Percentiles rank a stretch among this genome's conserved stretches.
phyloP scores from a whole-genome alignment of 148 eudicot genomes.

The Drosera capensis region DNA sequence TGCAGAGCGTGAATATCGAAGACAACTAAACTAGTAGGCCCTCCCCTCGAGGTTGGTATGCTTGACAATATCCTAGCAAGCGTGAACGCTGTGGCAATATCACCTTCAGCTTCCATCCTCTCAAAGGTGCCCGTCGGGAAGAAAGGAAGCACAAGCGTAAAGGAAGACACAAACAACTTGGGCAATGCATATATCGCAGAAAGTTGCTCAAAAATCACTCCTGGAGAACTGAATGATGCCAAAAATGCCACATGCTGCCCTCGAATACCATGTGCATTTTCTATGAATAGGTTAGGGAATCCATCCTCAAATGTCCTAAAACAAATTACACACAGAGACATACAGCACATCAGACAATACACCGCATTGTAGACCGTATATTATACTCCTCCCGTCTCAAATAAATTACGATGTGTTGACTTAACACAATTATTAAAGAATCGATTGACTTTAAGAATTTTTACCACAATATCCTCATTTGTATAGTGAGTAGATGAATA shows the following conservation, averaged over 20 bases:
- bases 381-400: too few species aligned
- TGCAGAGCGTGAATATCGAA: slow-evolving; percentile 97
- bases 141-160: slow-evolving; percentile 93
- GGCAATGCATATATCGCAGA: slow-evolving; percentile 90
- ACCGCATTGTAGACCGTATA: too few species aligned
- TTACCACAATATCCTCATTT: too few species aligned
- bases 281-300: slow-evolving; percentile 84
- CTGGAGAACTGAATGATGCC: slow-evolving; percentile 89
- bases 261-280: slow-evolving; percentile 90
- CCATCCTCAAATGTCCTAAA: slow-evolving; percentile 94
- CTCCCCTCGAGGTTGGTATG: slow-evolving; percentile 80
- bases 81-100: slow-evolving; percentile 93
- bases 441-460: too few species aligned
- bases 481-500: too few species aligned
- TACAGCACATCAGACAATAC: background rate
- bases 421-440: too few species aligned
- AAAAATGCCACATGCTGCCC: slow-evolving; percentile 96
- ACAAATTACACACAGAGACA: slow-evolving; percentile 7
- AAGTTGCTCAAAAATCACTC: slow-evolving; percentile 88
- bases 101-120: slow-evolving; percentile 99
- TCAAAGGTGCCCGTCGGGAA: slow-evolving; percentile 97
- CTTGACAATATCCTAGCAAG: slow-evolving; percentile 85
- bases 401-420: too few species aligned
- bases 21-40: slow-evolving; percentile 87
- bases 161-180: slow-evolving; percentile 81